Evolutionary conservation across 2,329 filamentous ascomycete genomes (phyloP), one percentile per base, ranked within the genome.

Genomic region (Aspergillus transmontanensis): DNA sequence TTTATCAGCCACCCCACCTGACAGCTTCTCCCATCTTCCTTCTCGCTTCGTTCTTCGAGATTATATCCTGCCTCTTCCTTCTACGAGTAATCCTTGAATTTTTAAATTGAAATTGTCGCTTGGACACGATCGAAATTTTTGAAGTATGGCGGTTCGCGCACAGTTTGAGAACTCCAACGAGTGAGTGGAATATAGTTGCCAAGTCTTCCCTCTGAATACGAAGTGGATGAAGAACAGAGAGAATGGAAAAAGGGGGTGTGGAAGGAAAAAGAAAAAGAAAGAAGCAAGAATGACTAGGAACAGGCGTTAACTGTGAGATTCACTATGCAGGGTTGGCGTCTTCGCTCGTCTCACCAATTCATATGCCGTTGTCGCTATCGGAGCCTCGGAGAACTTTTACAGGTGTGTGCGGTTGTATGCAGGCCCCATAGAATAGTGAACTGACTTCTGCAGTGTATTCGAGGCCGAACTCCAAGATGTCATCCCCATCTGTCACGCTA

Each of bases 301-400:
- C 41, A n/a, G 16, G 30, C 9, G 39, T 60, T 64, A 57, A 64
- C 26, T 21, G 28, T n/a, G 30, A 32, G 45, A 28, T 39, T 30
- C 32, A 48, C 32, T 34, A 28, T 59, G 36, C 75, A 97, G 94
- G 83, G 92, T 99, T 77, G 95, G 95, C 79, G 95, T 98, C 77
- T 99, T 99, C 81, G 83, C 94, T 65, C 97, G 93, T 66, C 90
- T 99, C 78, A 99, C 95, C 72, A 99, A 99, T 83, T 94, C 93
- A 64, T 99, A 97, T 81, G 93, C 94, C 72, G 86, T 99, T 73
- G 93, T 97, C 72, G 94, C 94, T 69, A 88, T 97, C 70, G 95
- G 95, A 76, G 94, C 92, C 73, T 97, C 93, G 76, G 94, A 97
- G 85, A 98, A 98, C 87, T 99, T 99, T 82, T 98, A 98, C 89